Base-by-base conservation (phyloP, 2,329 filamentous ascomycete genomes). In the Trichoderma atrobrunneum region DNA sequence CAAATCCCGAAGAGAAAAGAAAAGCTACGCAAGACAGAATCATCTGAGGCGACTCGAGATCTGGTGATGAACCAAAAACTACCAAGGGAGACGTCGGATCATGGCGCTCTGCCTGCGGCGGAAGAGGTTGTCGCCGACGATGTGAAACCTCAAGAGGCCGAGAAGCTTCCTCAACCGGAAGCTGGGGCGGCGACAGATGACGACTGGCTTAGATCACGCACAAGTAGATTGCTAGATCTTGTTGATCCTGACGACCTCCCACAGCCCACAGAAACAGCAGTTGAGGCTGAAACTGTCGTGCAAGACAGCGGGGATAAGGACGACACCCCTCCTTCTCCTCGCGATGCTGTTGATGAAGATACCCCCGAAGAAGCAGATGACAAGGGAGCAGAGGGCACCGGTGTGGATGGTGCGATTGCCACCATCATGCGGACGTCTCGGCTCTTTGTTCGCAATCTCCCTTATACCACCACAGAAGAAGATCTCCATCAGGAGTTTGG, bases 151-250 rank as follows among this genome's bases (percentile, higher is more conserved):
- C 75, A 77, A 70, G 73, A 74, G 66, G 72, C 74, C 67, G 75
- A 77, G 66, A 74, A 75, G 70, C 39, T 51, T 36, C 76, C 78
- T 66, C 74, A 77, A 57, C 75, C 76, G 73, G 72, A 77, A 76
- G 71, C 79, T 76, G 84, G 84, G 65, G 85, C 90, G 66, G 85
- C 90, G 3, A 91, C 92, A 26, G 94, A 98, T 82, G 90, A 91
- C 73, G 95, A 98, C 81, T 99, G 96, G 96, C 86, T 98, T 76
- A 90, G 95, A 72, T 95, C 93, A 74, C 90, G 93, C 76, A 98
- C 95, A 16, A 98, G 91, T 82, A 89, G 95, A 77, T 84, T 97
- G 63, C 86, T 98, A 65, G 96, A 95, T 80, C 85, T 98, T 32
- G 86, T 95, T 69, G 93, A 97, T 77, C 92, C 93, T 57, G 91